A percentile compares a stretch with the other conserved stretches of the same genome.
These are phyloP conservation scores for Circinella minor DNA, from an alignment of 371 early-diverging fungal species.

Conservation along the genomic window DNA sequence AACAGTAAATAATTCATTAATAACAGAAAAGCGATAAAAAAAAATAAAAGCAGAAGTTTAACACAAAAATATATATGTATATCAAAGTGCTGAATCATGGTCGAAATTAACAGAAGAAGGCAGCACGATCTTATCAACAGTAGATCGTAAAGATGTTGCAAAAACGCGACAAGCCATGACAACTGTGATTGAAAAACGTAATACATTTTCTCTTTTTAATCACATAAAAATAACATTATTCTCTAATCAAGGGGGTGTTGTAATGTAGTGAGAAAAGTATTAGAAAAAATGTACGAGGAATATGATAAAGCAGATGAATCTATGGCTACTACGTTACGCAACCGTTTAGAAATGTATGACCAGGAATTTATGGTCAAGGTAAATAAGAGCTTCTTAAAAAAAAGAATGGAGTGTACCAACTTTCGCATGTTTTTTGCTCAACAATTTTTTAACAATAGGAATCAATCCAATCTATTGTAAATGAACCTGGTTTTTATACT, in stretches of 20 bases:
- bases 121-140: not conserved
- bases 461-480: constrained; percentile 20
- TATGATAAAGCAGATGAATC: constrained; percentile 18
- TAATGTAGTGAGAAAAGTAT: constrained; percentile 15
- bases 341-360: constrained; percentile 20
- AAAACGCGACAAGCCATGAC: constrained; percentile 1
- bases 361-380: constrained; percentile 27
- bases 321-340: not conserved
- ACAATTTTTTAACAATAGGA: constrained; percentile 6
- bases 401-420: too few relatives aligned
- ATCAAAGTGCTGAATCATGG: constrained; percentile 10
- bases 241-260: not conserved
- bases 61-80: not conserved
- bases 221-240: too few relatives aligned
- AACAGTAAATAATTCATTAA: not conserved
- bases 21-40: not conserved
- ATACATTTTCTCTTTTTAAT: too few relatives aligned
- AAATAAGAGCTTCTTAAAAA: not conserved
- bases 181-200: constrained; percentile 3
- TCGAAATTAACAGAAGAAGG: constrained; percentile 10
- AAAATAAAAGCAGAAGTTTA: not conserved
- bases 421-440: too few relatives aligned
- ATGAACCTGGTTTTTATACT: constrained; percentile 17
- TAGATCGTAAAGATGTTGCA: constrained; percentile 8
- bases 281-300: constrained; percentile 23